phyloP scores from a whole-genome alignment of 1,284 basidiomycete genomes.

The Apiotrichum gracile region DNA sequence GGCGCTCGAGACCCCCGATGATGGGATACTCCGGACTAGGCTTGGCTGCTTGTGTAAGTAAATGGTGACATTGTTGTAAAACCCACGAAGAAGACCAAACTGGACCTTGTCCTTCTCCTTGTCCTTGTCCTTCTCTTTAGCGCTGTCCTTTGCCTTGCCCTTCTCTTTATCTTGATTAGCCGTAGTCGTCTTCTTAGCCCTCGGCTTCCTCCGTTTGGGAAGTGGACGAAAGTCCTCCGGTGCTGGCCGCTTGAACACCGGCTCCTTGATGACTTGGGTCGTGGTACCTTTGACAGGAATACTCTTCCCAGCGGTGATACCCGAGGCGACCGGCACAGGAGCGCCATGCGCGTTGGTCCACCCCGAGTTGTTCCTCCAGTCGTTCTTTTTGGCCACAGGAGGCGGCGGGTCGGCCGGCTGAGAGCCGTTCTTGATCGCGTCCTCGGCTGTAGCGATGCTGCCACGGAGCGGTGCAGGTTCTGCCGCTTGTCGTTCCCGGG shows the following conservation, averaged over 20 bases:
- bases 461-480: neutral
- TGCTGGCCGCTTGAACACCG: neutral
- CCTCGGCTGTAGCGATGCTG: conserved; percentile 4
- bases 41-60: neutral
- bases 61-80: fast-evolving
- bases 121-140: too few relatives aligned
- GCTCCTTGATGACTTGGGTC: neutral
- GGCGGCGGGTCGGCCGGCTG: neutral
- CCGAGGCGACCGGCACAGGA: too few relatives aligned
- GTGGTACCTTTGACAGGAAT: conserved; percentile 7
- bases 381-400: neutral
- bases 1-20: conserved; percentile 10
- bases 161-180: too few relatives aligned
- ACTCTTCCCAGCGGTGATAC: too few relatives aligned
- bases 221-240: neutral
- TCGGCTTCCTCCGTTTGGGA: conserved; percentile 3
- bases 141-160: too few relatives aligned
- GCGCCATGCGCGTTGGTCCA: too few relatives aligned
- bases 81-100: conserved; percentile 11
- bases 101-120: conserved; percentile 10
- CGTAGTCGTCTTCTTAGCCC: conserved; percentile 4
- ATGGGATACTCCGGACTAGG: conserved; percentile 4
- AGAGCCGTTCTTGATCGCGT: neutral
- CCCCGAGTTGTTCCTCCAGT: conserved; percentile 8
- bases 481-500: neutral